phyloP scores from a whole-genome alignment of 495 filamentous ascomycete species.

The Clavariopsis aquatica region DNA sequence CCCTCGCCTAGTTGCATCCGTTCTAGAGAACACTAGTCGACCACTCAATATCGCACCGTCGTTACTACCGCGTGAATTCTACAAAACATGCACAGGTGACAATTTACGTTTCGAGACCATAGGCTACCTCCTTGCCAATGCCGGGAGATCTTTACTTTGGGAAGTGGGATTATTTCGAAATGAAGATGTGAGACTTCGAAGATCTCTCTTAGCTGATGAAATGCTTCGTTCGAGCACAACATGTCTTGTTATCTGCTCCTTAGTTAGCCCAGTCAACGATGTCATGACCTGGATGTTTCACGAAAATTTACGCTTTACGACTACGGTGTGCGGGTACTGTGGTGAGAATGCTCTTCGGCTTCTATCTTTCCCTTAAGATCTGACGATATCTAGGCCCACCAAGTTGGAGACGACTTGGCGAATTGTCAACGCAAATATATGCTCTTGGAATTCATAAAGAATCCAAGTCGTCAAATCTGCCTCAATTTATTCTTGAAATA shows the following conservation, averaged over 20 bases:
- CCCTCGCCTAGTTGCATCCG: conserved; percentile 1
- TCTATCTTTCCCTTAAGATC: background rate
- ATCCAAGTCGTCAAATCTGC: conserved; percentile 8
- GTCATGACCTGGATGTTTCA: conserved; percentile 25
- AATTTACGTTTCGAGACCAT: conserved; percentile 29
- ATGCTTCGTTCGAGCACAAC: conserved; percentile 21
- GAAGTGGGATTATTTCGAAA: background rate
- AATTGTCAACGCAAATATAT: conserved; percentile 28
- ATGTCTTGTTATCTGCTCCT: conserved; percentile 18
- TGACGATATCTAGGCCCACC: conserved; percentile 5
- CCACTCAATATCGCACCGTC: conserved; percentile 17
- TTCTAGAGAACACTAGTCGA: conserved; percentile 15
- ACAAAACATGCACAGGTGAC: conserved; percentile 19
- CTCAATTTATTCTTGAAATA: conserved; percentile 19
- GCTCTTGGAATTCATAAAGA: conserved; percentile 29
- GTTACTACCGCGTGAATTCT: conserved; percentile 7
- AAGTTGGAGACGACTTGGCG: conserved; percentile 23
- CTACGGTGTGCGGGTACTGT: conserved; percentile 14
- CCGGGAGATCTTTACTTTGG: conserved; percentile 12
- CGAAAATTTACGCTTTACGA: conserved; percentile 13
- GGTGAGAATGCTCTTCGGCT: conserved; percentile 3
- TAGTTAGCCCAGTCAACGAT: conserved; percentile 23
- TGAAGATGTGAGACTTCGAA: background rate
- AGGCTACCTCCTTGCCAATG: conserved; percentile 8
- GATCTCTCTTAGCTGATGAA: conserved; percentile 13